Evolutionary conservation across 2,329 filamentous ascomycete species (phyloP), one percentile per base, ranked within the genome.

Genomic region (Microcyclospora tardicrescens): DNA sequence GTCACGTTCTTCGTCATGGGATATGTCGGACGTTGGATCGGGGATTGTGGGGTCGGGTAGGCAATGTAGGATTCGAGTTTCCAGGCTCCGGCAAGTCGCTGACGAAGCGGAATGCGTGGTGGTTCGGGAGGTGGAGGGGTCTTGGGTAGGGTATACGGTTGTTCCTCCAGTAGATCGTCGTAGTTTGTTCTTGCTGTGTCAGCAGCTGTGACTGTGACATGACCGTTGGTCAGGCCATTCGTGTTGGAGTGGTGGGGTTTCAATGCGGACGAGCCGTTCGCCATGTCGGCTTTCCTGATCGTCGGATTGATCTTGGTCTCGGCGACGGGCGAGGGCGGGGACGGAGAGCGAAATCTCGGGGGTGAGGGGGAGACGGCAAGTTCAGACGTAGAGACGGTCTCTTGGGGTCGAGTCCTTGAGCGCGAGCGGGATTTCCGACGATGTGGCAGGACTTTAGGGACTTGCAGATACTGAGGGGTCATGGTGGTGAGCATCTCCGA

Each of bases 41-140:
- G 42, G n/a, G 55, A 60, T n/a, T 51, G 39, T 4, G 55, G 49
- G 6, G 58, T 59, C 2, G 58, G 58, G 39, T 59, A 56, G n/a
- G 58, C 57, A 37, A 58, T 51, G 41, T 61, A 61, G 19, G 58
- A 60, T 41, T 60, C 57, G 13, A 61, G 51, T 35, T 53, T 55
- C 59, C 59, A 61, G 19, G 59, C 47, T 16, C 59, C 59, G 14
- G 59, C 46, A 27, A 61, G 53, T 37, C 50, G 53, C 34, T 55
- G 45, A 12, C 56, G 53, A 12, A 61, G 43, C 5, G 57, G 48
- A 6, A 45, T 33, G 27, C 47, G 45, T 12, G 53, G 54, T 24
- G 19, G 19, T 24, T 24, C 19, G 19, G 19, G 19, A 24, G 19
- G 19, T 24, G 55, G 52, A 5, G 55, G 54, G 24, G 56, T 53